Conservation (phyloP, 2,329 filamentous ascomycete genomes). For the Colletotrichum higginsianum region DNA sequence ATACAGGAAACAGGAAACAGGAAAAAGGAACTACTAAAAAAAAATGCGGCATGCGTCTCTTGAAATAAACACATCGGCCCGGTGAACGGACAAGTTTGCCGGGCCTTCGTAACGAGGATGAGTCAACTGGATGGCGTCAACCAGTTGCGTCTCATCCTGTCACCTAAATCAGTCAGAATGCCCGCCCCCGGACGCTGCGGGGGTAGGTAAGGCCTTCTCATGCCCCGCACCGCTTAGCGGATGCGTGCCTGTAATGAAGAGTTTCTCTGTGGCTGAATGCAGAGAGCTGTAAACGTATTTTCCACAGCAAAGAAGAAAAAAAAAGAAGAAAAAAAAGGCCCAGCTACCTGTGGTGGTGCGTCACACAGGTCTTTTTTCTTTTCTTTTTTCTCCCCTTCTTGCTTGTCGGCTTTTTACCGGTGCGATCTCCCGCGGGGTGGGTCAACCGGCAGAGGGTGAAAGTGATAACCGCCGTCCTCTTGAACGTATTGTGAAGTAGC, state of each 20-base stretch:
- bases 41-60: conserved; percentile 3
- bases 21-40: background rate
- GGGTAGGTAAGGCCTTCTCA: background rate
- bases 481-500: conserved; percentile 42
- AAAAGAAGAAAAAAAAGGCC: conserved; percentile 3
- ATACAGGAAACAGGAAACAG: conserved; percentile 22
- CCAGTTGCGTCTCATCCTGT: conserved; percentile 24
- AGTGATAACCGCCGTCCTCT: conserved; percentile 55
- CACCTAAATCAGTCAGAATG: background rate
- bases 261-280: conserved; percentile 36
- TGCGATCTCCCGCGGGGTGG: conserved; percentile 27
- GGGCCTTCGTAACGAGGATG: conserved; percentile 29
- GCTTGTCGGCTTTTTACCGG: conserved; percentile 5
- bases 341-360: conserved; percentile 19
- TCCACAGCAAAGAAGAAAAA: background rate
- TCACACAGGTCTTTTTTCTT: conserved; percentile 31
- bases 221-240: conserved; percentile 25
- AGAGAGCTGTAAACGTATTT: conserved; percentile 37
- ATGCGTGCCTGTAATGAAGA: conserved; percentile 36
- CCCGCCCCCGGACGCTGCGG: conserved; percentile 23
- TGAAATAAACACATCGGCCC: conserved; percentile 20
- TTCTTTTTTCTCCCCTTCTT: background rate
- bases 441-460: conserved; percentile 49
- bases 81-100: conserved; percentile 8
- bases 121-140: conserved; percentile 32